phyloP scores from a whole-genome alignment of 164 flowering plant species.

The Vitis labrusca region DNA sequence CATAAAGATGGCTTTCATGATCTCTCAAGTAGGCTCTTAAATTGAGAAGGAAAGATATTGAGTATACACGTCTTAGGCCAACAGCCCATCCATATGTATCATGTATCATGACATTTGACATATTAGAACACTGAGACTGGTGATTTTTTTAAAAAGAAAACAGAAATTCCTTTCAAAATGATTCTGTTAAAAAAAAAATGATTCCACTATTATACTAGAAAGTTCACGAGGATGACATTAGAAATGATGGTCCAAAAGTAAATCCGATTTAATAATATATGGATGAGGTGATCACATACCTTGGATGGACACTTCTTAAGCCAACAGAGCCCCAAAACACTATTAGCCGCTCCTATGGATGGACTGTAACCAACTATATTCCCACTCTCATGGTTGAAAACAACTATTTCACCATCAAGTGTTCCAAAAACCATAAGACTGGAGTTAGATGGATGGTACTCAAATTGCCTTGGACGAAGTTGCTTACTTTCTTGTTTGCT shows the following conservation, averaged over 20 bases:
- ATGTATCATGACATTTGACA: background rate
- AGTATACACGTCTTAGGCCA: background rate
- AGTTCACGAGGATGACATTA: too few species aligned
- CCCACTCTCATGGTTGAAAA: slow-evolving; percentile 61
- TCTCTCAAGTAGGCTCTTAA: background rate
- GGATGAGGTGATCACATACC: slow-evolving; percentile 30
- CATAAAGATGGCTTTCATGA: background rate
- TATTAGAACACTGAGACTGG: background rate
- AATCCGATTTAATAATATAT: too few species aligned
- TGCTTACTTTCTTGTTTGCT: slow-evolving; percentile 30
- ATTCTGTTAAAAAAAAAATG: too few species aligned
- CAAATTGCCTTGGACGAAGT: slow-evolving; percentile 65
- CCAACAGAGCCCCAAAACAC: slow-evolving; percentile 71
- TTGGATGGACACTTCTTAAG: slow-evolving; percentile 58
- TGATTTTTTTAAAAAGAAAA: background rate
- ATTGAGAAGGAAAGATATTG: background rate
- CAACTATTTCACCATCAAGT: slow-evolving; percentile 65
- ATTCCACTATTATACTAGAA: background rate
- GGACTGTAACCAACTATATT: slow-evolving; percentile 45
- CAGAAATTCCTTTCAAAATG: background rate
- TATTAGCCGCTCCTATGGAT: slow-evolving; percentile 34
- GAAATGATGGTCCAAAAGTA: too few species aligned
- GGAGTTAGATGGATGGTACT: slow-evolving; percentile 60
- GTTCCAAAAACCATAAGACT: slow-evolving; percentile 74
- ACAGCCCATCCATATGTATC: background rate